Evolutionary conservation across 805 yeast species (phyloP).

Genomic region (Ogataea nitratoaversa): DNA sequence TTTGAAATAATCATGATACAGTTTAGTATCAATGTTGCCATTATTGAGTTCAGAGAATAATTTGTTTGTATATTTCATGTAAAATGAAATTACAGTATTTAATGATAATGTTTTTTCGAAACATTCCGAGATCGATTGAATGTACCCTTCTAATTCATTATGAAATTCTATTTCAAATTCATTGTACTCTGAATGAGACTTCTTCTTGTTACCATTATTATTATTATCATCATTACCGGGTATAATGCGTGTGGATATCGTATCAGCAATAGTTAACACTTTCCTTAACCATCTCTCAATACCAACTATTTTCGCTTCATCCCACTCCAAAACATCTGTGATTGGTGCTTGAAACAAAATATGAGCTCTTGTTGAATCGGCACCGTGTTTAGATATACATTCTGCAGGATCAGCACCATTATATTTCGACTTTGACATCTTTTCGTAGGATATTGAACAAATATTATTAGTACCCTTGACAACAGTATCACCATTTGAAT

Average conservation of each 20-base stretch:
- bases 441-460: slow-evolving; percentile 67
- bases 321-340: slow-evolving; percentile 81
- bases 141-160: slow-evolving; percentile 48
- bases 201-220: slow-evolving; percentile 11
- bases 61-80: slow-evolving; percentile 73
- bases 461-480: slow-evolving; percentile 45
- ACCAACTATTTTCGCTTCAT: slow-evolving; percentile 81
- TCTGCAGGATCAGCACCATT: slow-evolving; percentile 90
- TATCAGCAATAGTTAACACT: slow-evolving; percentile 36
- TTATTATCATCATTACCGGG: slow-evolving; percentile 4
- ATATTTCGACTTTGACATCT: slow-evolving; percentile 94
- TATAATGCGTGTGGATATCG: slow-evolving; percentile 12
- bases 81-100: slow-evolving; percentile 85
- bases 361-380: slow-evolving; percentile 94
- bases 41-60: slow-evolving; percentile 38
- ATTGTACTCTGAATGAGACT: slow-evolving; percentile 18
- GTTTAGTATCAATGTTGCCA: slow-evolving; percentile 30
- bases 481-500: slow-evolving; percentile 37
- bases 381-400: slow-evolving; percentile 74
- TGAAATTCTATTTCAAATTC: slow-evolving; percentile 51
- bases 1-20: slow-evolving; percentile 47
- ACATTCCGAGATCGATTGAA: slow-evolving; percentile 53
- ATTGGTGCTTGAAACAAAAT: slow-evolving; percentile 90
- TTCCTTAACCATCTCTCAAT: slow-evolving; percentile 80
- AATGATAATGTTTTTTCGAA: slow-evolving; percentile 56